These are phyloP conservation scores for Leishmania major DNA, from an alignment of 208 protist genomes.

Conservation along the genomic window DNA sequence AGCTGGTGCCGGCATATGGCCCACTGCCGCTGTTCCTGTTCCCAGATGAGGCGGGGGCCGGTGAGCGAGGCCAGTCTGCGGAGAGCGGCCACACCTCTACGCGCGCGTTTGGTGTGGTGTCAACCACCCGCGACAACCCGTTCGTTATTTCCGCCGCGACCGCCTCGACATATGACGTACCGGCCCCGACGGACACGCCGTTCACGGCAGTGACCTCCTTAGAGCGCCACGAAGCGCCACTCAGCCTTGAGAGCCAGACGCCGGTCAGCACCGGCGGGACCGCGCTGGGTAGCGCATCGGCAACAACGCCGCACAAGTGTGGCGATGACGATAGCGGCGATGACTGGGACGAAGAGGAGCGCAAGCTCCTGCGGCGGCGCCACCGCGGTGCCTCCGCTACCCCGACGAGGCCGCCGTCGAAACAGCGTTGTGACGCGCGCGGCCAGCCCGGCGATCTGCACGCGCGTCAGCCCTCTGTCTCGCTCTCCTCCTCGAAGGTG, in stretches of 20 bases:
- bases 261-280: not conserved
- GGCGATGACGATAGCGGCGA: not conserved
- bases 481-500: not conserved
- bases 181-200: not conserved
- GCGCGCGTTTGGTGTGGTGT: not conserved
- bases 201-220: not conserved
- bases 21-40: conserved; percentile 40
- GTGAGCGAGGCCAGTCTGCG: not conserved
- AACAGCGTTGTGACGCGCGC: not conserved
- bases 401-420: not conserved
- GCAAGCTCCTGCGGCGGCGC: conserved; percentile 5
- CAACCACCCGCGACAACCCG: conserved; percentile 7
- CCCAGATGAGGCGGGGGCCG: conserved; percentile 8
- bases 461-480: not conserved
- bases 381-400: not conserved
- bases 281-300: not conserved
- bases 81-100: not conserved
- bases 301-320: not conserved
- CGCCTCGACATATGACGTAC: not conserved
- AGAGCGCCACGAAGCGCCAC: not conserved
- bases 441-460: not conserved
- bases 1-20: conserved; percentile 41
- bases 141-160: conserved; percentile 6
- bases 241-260: not conserved
- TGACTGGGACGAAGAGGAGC: conserved; percentile 37